phyloP scores from a whole-genome alignment of 768 basidiomycete genomes.

The Lactifluus piperatus region DNA sequence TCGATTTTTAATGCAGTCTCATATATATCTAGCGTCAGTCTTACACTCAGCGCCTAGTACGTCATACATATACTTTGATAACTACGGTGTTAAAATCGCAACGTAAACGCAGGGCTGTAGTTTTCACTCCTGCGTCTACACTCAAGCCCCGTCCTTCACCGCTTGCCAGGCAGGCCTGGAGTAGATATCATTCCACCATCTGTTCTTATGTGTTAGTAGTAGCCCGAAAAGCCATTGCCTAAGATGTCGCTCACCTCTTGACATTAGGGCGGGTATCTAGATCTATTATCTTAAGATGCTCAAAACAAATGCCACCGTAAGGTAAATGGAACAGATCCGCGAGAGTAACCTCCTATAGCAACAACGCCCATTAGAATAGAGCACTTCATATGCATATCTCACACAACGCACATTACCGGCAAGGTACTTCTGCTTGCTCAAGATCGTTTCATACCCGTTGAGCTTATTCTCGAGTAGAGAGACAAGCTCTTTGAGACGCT shows the following conservation, averaged over 20 bases:
- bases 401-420: conserved; percentile 8
- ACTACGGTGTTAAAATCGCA: not conserved
- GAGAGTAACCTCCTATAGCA: conserved; percentile 2
- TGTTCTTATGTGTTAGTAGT: not conserved
- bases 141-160: conserved; percentile 1
- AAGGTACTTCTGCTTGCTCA: conserved; percentile 14
- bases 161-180: conserved; percentile 7
- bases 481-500: not conserved
- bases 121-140: not conserved
- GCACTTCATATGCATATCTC: too few species aligned
- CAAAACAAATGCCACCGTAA: not conserved
- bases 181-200: conserved; percentile 13
- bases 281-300: not conserved
- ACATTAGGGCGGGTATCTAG: conserved; percentile 7
- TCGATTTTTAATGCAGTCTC: too few species aligned
- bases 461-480: not conserved
- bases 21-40: too few species aligned
- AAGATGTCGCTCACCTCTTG: not conserved
- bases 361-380: not conserved
- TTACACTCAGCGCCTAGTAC: too few species aligned
- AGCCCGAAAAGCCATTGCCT: not conserved
- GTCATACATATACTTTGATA: not conserved
- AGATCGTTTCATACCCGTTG: not conserved
- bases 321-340: conserved; percentile 13
- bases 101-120: not conserved